Evolutionary conservation across 768 basidiomycete species (phyloP).

Genomic region (Rhodosporidiobolus odoratus): DNA sequence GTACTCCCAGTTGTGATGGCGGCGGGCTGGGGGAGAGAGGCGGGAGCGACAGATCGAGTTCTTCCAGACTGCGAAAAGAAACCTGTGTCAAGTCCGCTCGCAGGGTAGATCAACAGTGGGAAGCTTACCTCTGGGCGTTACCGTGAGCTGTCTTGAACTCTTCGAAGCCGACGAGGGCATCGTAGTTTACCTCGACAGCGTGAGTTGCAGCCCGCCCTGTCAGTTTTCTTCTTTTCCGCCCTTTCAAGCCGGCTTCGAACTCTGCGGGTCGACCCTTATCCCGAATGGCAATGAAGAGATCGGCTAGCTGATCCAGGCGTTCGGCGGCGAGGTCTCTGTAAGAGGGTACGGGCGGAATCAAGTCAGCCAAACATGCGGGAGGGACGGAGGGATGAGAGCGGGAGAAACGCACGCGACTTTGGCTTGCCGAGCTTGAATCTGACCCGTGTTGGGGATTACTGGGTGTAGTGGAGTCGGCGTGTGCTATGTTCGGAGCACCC

Average conservation of each 20-base stretch:
- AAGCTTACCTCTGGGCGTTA: neutral
- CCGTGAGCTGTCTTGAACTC: slow-evolving; percentile 11
- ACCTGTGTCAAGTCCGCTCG: neutral
- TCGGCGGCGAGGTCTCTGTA: neutral
- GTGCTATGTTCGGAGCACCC: neutral
- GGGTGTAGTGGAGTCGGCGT: neutral
- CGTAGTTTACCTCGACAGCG: neutral
- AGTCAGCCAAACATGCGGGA: neutral
- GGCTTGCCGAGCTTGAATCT: slow-evolving; percentile 12
- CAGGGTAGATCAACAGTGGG: neutral
- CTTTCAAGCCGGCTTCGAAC: slow-evolving; percentile 26
- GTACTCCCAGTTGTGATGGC: neutral
- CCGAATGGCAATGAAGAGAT: slow-evolving; percentile 25
- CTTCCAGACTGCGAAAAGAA: slow-evolving; percentile 3
- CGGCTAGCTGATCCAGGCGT: slow-evolving; percentile 12
- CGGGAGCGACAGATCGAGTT: slow-evolving; percentile 25
- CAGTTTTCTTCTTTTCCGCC: slow-evolving; percentile 11
- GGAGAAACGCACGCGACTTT: slow-evolving; percentile 8
- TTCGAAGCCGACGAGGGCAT: neutral
- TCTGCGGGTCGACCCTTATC: slow-evolving; percentile 14
- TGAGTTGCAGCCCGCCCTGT: neutral
- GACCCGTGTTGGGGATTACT: neutral
- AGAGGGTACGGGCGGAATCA: neutral
- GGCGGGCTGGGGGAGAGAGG: slow-evolving; percentile 21
- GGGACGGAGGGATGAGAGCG: neutral